Evolutionary conservation across 2,329 filamentous ascomycete species (phyloP), one percentile per base, ranked within the genome.

Genomic region (Colletotrichum abscissum): DNA sequence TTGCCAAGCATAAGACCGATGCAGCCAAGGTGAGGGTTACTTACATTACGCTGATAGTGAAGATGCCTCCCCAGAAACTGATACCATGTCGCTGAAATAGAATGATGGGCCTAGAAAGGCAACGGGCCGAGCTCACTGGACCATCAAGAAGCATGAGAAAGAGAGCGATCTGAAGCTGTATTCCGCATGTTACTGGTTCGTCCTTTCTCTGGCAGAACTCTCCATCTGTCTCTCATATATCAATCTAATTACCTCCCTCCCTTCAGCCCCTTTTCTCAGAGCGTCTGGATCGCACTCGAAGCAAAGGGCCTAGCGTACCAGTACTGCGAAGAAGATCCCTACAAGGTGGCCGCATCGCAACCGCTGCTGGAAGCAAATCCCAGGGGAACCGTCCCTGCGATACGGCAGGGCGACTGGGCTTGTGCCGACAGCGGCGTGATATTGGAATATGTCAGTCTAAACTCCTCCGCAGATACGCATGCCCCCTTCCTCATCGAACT

Each of bases 211-310:
- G 75, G 65, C 63, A 38, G 65, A 38, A 42, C 38, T 42, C 38
- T 42, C 14, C 12, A 16, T 38, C 35, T 12, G 9, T 35, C 11
- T 12, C 35, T 38, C 35, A 38, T 16, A 16, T 14, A 38, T 38
- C 2, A 12, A 38, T 12, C 35, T 38, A 5, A 38, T 16, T 12
- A 16, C 12, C 35, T 38, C 35, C 35, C 35, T 38, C 35, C 35
- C 14, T 38, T 42, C 57, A 94, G 93, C 79, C 94, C 94, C 30
- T 97, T 96, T 80, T 94, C 95, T 1, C 94, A 97, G 80, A 91
- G 94, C 22, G 93, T 97, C 30, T 97, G 95, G 95, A 97, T 97
- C 75, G 93, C 94, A 1, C 87, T 97, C 46, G 94, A 97, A 81
- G 87, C 92, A 77, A 97, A 97, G 80, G 88, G 90, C 22, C 87